Base-by-base conservation (phyloP, 257 asterid genomes). In the Solanum dulcamara region DNA sequence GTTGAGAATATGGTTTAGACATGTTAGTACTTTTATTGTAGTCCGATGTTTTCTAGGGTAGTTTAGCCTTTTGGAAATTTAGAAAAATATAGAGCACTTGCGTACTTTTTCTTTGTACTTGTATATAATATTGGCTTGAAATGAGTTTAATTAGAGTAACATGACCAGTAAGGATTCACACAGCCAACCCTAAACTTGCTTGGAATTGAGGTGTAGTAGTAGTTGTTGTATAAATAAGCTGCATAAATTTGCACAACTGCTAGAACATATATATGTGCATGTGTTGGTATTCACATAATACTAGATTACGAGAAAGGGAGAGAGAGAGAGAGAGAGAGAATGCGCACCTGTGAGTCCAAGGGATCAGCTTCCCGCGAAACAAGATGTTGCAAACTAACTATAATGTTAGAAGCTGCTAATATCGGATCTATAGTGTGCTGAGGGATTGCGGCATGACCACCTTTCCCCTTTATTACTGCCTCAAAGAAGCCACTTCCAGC, bases 351-450 rank as follows among this genome's bases (percentile, higher is more conserved):
- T 38, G 98, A 90, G 87, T 94, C 96, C 64, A 93, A 87, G 28
- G 98, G 98, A 91, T 94, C 95, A 55, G 96, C 90, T 89, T 93
- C 94, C n/a, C 98, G 91, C 7, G 98, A 94, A 84, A 93, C 91
- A 60, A 94, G 92, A 53, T 91, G 94, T 89, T 94, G 98, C 81
- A 94, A 89, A 62, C 91, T 93, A 75, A 93, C 83, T 83, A 94
- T 72, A 37, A 91, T 87, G 70, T 85, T 90, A 15, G 98, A 92
- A 84, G 90, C 83, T 75, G 96, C 95, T 80, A 93, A 26, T 28
- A 94, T 90, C 5, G 95, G 98, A 88, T 94, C 96, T 15, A 90
- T 86, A 28, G 94, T 48, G 5, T 87, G 88, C 74, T 94, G 98
- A 6, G 98, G 98, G 85, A 91, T 67, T 26, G 95, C 96, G 2